These are phyloP conservation scores for Rosa rugosa DNA, from an alignment of 306 rosid species.

Conservation along the genomic window DNA sequence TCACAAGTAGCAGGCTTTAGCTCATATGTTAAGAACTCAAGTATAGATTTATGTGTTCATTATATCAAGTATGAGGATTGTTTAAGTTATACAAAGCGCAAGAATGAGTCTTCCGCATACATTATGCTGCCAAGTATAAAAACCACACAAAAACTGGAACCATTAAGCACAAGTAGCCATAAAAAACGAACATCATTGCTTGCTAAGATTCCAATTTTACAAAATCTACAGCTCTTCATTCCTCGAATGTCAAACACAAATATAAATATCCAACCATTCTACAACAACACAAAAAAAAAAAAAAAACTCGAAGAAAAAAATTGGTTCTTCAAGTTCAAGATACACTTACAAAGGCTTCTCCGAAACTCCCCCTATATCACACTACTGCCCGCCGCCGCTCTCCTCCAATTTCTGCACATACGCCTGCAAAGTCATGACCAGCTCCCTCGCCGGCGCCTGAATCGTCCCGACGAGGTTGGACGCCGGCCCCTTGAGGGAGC, in stretches of 20 bases:
- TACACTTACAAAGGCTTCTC: constrained; percentile 10
- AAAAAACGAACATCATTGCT: constrained; percentile 2
- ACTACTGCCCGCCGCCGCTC: constrained; percentile 39
- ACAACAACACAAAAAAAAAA: constrained; percentile 6
- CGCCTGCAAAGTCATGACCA: constrained; percentile 72
- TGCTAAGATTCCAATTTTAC: constrained; percentile 16
- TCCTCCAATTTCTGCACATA: constrained; percentile 74
- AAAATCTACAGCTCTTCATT: constrained; percentile 19
- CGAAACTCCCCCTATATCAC: too few relatives aligned
- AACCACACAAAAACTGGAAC: neutral
- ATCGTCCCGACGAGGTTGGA: constrained; percentile 67
- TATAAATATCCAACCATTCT: neutral
- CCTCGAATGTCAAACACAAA: neutral
- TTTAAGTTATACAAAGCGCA: neutral
- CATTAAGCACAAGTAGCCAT: neutral
- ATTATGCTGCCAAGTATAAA: neutral
- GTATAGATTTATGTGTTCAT: neutral
- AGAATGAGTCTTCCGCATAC: neutral
- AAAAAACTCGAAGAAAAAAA: neutral
- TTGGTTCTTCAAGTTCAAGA: neutral
- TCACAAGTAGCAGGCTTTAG: neutral
- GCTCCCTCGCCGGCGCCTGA: constrained; percentile 85
- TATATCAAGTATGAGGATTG: neutral
- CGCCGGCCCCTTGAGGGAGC: constrained; percentile 64
- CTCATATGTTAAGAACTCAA: neutral